Conservation (phyloP, 1,284 basidiomycete species). For the Leucoagaricus sp. region DNA sequence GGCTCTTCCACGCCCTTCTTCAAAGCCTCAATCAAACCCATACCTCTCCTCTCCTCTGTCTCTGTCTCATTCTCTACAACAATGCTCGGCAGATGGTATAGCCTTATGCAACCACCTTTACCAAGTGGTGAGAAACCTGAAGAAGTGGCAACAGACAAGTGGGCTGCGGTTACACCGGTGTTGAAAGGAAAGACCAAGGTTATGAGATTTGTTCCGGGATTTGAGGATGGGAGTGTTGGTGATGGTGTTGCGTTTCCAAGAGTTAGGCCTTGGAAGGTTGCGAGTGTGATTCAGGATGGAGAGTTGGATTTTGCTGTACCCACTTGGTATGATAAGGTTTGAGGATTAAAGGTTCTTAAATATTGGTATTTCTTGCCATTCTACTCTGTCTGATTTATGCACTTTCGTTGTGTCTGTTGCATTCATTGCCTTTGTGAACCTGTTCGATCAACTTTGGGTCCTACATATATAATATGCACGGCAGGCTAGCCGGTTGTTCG, state of each 20-base stretch:
- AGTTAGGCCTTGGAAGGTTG: constrained; percentile 22
- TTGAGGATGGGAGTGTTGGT: constrained; percentile 21
- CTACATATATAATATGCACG: too few species aligned
- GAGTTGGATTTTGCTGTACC: constrained; percentile 17
- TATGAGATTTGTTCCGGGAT: constrained; percentile 17
- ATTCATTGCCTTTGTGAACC: too few species aligned
- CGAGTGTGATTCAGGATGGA: constrained; percentile 16
- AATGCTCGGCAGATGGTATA: constrained; percentile 19
- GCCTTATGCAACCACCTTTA: constrained; percentile 20
- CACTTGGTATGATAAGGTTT: constrained; percentile 11
- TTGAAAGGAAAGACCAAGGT: constrained; percentile 19
- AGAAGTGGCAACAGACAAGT: constrained; percentile 22
- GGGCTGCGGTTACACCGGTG: constrained; percentile 21
- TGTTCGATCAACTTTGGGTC: too few species aligned
- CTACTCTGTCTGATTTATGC: too few species aligned
- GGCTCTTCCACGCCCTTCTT: constrained; percentile 27
- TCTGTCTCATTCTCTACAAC: constrained; percentile 22
- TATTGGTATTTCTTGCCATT: neutral
- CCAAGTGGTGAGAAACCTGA: constrained; percentile 20
- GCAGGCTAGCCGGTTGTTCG: too few species aligned
- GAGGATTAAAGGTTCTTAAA: neutral
- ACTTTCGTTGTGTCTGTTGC: too few species aligned
- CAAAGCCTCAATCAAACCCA: constrained; percentile 25
- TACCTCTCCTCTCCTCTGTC: constrained; percentile 26
- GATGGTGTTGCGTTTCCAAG: constrained; percentile 25